Conservation (phyloP, 1,284 basidiomycete species). For the Caloboletus firmus region DNA sequence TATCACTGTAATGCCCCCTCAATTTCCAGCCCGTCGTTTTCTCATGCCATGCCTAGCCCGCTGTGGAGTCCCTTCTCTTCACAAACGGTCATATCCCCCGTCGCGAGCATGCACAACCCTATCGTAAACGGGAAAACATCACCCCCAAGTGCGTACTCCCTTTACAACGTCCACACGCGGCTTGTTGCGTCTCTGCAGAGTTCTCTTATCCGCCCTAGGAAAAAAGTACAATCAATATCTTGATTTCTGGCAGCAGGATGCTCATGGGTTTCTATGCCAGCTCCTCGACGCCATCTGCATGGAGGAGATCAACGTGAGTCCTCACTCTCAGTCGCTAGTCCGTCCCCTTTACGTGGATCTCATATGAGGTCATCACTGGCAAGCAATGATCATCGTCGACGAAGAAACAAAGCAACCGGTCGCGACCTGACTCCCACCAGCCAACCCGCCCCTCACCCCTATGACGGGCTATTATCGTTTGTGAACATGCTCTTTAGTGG, state of each 20-base stretch:
- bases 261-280: conserved; percentile 89
- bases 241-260: conserved; percentile 90
- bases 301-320: conserved; percentile 89
- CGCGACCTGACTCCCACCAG: conserved; percentile 24
- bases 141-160: no score
- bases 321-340: background rate
- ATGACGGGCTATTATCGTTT: conserved; percentile 66
- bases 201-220: conserved; percentile 70
- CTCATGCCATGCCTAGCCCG: no score
- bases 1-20: no score
- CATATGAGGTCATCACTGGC: conserved; percentile 74
- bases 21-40: no score
- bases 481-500: conserved; percentile 91
- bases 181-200: no score
- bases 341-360: conserved; percentile 6
- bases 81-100: no score
- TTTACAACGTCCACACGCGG: no score
- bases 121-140: no score
- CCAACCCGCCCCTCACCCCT: conserved; percentile 15
- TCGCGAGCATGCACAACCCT: no score
- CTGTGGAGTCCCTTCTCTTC: no score
- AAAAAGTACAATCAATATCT: conserved; percentile 92
- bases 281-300: conserved; percentile 91
- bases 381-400: conserved; percentile 64
- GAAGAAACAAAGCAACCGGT: conserved; percentile 15